Evolutionary conservation across 2,329 filamentous ascomycete genomes (phyloP), one percentile per base, ranked within the genome.

Genomic region (Penicillium sp.): DNA sequence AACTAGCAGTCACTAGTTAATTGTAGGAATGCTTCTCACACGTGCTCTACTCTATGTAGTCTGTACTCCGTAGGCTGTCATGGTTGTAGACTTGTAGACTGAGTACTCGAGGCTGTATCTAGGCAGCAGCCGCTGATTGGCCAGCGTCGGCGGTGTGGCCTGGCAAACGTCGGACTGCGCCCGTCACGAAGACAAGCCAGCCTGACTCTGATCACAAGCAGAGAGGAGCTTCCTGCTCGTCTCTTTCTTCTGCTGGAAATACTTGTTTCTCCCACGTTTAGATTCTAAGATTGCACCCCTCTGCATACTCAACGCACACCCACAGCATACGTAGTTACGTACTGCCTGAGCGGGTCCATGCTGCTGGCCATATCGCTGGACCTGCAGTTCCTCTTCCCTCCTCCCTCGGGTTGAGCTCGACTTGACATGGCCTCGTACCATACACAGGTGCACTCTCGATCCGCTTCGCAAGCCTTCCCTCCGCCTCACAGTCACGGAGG

Each of bases 401-500:
- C n/a, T 18, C 53, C 61, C 67, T 65, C 64, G 38, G 47, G 57
- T 60, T 60, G 60, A 67, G 69, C 68, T 65, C 23, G 60, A 59
- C 47, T 56, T 58, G 66, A 58, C 60, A 72, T 73, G 71, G 68
- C 70, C 58, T 64, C 68, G 59, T 65, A 65, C 45, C 62, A 68
- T 50, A 58, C 68, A 28, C 63, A 66, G 46, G 12, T 61, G 38
- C 69, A 68, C 45, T 49, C 67, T 53, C 67, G 68, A 57, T 58
- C 68, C 35, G 64, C 65, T 33, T 57, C 52, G 48, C 42, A 55
- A 47, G 47, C 45, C 16, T 43, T 40, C 28, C 30, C 43, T 35
- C 65, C 65, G 60, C 68, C 63, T 55, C 64, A 66, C n/a, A n/a
- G n/a, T n/a, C n/a, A n/a, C n/a, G n/a, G n/a, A 53, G 62, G 69